Evolutionary conservation across 257 asterid genomes (phyloP).

Genomic region (Gentiana macrophylla): DNA sequence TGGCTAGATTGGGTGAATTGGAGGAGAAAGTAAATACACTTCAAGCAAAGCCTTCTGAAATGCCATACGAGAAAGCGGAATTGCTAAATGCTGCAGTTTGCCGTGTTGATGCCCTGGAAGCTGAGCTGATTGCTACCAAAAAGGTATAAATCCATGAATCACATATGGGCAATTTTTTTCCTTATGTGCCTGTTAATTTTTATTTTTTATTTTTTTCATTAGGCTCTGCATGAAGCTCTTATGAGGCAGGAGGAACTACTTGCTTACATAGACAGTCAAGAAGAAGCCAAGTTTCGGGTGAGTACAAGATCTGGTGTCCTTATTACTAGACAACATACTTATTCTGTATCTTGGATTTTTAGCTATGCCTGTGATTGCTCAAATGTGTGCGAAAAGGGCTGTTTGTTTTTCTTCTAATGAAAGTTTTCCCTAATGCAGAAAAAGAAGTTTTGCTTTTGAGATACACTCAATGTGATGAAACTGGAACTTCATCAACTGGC

Average conservation of each 20-base stretch:
- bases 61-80: constrained; percentile 94
- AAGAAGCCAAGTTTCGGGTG: constrained; percentile 68
- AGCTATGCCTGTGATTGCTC: too few species aligned
- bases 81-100: constrained; percentile 93
- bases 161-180: too few species aligned
- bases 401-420: not conserved
- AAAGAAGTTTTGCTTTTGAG: constrained; percentile 76
- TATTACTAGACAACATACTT: not conserved
- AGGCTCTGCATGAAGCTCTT: constrained; percentile 91
- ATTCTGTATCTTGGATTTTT: not conserved
- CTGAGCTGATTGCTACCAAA: constrained; percentile 90
- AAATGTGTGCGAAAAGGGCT: not conserved
- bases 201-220: constrained; percentile 9
- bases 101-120: constrained; percentile 95
- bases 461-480: not conserved
- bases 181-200: too few species aligned
- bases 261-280: constrained; percentile 82
- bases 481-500: not conserved
- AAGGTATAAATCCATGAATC: constrained; percentile 39
- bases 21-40: constrained; percentile 74
- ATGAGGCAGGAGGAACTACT: constrained; percentile 97
- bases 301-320: constrained; percentile 10
- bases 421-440: constrained; percentile 35
- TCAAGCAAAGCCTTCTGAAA: constrained; percentile 80
- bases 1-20: constrained; percentile 78